Percentiles rank a stretch among this genome's conserved stretches.
phyloP scores from a whole-genome alignment of 192 early-diverging fungal genomes.

The Coemansia reversa region DNA sequence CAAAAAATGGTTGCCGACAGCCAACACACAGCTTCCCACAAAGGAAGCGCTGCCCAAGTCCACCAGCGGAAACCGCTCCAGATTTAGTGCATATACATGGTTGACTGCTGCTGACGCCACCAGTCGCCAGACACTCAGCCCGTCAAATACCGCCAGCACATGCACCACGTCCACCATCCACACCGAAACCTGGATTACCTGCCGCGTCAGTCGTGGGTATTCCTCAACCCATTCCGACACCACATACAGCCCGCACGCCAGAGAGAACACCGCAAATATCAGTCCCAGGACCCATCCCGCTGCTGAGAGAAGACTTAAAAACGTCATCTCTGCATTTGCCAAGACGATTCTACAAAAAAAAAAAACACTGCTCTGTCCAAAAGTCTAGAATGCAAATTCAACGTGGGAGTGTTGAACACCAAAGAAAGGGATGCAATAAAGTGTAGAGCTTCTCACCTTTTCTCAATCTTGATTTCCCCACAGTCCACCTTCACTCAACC shows the following conservation, averaged over 20 bases:
- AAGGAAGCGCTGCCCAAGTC: constrained; percentile 71
- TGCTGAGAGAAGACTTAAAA: constrained; percentile 25
- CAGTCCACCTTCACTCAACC: no score
- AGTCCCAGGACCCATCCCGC: constrained; percentile 24
- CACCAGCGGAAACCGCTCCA: constrained; percentile 82
- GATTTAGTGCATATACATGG: constrained; percentile 76
- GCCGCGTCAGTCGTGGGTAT: constrained; percentile 36
- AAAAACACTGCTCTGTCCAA: no score
- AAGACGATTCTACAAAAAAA: no score
- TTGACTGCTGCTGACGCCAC: constrained; percentile 74
- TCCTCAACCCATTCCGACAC: constrained; percentile 54
- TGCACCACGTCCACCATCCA: constrained; percentile 69
- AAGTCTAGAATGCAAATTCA: no score
- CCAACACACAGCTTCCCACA: constrained; percentile 77
- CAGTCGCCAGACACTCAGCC: constrained; percentile 68
- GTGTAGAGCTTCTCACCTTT: no score
- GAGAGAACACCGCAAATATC: constrained; percentile 37
- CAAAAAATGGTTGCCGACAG: constrained; percentile 84
- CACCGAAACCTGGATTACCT: constrained; percentile 23
- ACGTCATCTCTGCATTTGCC: constrained; percentile 12
- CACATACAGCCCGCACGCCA: constrained; percentile 49
- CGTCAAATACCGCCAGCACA: constrained; percentile 75
- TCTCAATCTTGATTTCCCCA: no score
- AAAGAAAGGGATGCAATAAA: no score
- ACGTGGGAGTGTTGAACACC: no score